These are phyloP conservation scores for Candida anutae DNA, from an alignment of 1,139 yeast species.

Conservation along the genomic window DNA sequence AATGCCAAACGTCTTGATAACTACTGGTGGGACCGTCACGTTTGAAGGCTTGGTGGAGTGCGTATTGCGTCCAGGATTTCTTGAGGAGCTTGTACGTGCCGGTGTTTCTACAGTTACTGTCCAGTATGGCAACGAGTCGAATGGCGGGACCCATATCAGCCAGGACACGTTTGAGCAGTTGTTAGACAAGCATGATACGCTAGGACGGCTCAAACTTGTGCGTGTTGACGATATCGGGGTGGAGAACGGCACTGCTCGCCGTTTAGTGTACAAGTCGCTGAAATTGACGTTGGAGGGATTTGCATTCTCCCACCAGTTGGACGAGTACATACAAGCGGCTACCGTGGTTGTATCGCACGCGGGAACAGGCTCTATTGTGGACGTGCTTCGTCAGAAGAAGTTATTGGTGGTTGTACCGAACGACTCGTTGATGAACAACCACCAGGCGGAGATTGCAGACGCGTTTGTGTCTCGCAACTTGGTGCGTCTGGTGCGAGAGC, in stretches of 20 bases:
- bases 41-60: conserved; percentile 48
- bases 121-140: conserved; percentile 62
- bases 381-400: conserved; percentile 50
- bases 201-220: conserved; percentile 7
- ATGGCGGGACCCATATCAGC: conserved; percentile 19
- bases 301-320: conserved; percentile 39
- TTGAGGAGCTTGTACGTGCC: conserved; percentile 19
- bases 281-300: conserved; percentile 23
- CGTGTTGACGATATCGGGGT: no score
- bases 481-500: no score
- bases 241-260: conserved; percentile 1
- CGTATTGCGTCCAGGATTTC: conserved; percentile 27
- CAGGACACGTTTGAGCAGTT: conserved; percentile 13
- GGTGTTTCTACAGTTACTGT: conserved; percentile 40
- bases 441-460: conserved; percentile 71
- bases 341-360: conserved; percentile 80
- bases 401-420: conserved; percentile 68
- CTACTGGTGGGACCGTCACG: conserved; percentile 86
- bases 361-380: conserved; percentile 89
- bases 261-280: conserved; percentile 2
- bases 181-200: conserved; percentile 7
- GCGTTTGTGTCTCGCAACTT: conserved; percentile 34
- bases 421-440: conserved; percentile 70
- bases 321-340: conserved; percentile 26
- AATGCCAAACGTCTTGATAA: conserved; percentile 36